Percentiles rank a stretch among this genome's conserved stretches.
Evolutionary conservation across 2,329 filamentous ascomycete species (phyloP).

Genomic region (Didymella lethalis): DNA sequence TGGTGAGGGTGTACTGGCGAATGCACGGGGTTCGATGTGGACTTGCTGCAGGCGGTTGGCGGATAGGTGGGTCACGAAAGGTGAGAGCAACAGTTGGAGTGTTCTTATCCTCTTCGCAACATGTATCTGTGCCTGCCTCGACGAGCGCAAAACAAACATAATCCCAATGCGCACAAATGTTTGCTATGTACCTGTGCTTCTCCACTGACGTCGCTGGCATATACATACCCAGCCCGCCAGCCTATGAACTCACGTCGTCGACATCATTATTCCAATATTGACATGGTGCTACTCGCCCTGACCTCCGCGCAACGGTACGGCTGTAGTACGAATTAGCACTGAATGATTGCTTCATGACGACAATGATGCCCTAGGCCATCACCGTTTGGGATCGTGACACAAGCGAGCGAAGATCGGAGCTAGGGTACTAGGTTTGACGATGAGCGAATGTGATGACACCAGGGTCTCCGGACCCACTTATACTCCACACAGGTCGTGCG

Average conservation of each 20-base stretch:
- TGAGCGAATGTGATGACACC: not conserved
- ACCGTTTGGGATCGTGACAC: slow-evolving; percentile 9
- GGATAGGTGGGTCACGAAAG: not conserved
- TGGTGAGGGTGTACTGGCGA: not conserved
- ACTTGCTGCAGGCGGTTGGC: not conserved
- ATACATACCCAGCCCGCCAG: not conserved
- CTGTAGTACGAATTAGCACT: slow-evolving; percentile 11
- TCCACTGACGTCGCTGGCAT: slow-evolving; percentile 5
- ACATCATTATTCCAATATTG: slow-evolving; percentile 3
- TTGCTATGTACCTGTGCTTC: slow-evolving; percentile 6
- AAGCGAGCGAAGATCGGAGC: slow-evolving; percentile 4
- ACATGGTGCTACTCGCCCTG: not conserved
- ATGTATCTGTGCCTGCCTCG: not conserved
- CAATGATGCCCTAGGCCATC: slow-evolving; percentile 16
- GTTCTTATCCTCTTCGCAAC: not conserved
- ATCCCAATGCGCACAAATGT: not conserved
- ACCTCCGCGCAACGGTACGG: not conserved
- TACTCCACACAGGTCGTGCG: slow-evolving; percentile 6
- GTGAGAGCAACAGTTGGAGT: not conserved
- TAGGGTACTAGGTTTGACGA: not conserved
- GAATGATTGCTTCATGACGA: slow-evolving; percentile 18
- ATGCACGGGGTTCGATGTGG: not conserved
- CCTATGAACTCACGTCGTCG: not conserved
- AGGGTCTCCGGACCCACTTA: slow-evolving; percentile 2
- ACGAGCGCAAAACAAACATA: slow-evolving; percentile 2